Percentiles rank a stretch among this genome's conserved stretches.
phyloP scores from a whole-genome alignment of 768 basidiomycete genomes.

The Aureoboletus auriporus region DNA sequence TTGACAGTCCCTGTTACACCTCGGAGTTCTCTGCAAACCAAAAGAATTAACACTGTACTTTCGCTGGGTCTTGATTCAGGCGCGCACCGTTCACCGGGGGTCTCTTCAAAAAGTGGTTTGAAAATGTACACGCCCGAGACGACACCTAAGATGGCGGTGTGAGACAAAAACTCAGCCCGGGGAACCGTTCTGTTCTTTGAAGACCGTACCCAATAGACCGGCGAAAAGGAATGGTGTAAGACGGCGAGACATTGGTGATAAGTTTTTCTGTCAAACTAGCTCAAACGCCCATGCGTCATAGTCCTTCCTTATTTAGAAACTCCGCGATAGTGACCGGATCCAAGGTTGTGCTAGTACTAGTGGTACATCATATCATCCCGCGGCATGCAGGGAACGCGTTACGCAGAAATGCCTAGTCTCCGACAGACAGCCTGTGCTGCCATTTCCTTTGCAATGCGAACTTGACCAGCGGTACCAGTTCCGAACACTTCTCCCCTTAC shows the following conservation, averaged over 20 bases:
- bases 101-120: constrained; percentile 40
- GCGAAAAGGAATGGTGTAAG: constrained; percentile 53
- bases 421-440: constrained; percentile 45
- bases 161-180: neutral
- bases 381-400: neutral
- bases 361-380: constrained; percentile 1
- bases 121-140: constrained; percentile 66
- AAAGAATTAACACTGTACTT: constrained; percentile 1
- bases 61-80: neutral
- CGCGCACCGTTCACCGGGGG: constrained; percentile 12
- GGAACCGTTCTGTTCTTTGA: neutral
- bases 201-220: constrained; percentile 46
- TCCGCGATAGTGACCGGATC: constrained; percentile 18
- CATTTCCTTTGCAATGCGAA: constrained; percentile 43
- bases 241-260: constrained; percentile 32
- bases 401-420: constrained; percentile 22
- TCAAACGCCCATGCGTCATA: neutral
- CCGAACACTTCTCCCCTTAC: constrained; percentile 49
- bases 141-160: constrained; percentile 39
- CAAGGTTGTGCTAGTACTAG: neutral
- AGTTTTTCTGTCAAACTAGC: too few relatives aligned
- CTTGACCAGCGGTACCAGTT: constrained; percentile 39
- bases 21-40: constrained; percentile 11
- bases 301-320: constrained; percentile 22
- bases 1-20: neutral